phyloP scores from a whole-genome alignment of 768 basidiomycete species.

The Macrocybe gigantea region DNA sequence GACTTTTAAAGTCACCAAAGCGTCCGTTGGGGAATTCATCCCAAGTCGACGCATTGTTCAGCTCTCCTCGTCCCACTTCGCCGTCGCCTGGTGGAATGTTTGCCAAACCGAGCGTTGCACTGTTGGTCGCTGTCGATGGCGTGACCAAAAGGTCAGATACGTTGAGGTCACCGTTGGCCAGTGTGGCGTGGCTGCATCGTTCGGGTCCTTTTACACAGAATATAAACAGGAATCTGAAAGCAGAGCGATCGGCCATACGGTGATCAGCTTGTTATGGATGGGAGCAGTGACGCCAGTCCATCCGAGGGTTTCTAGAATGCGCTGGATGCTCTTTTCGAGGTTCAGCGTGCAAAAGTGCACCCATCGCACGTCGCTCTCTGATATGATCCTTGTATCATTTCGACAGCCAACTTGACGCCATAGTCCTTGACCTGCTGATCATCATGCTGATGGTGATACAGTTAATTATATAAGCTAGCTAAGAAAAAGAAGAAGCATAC shows the following conservation, averaged over 20 bases:
- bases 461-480: neutral
- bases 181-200: neutral
- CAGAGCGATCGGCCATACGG: constrained; percentile 29
- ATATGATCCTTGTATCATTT: constrained; percentile 58
- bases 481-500: constrained; percentile 34
- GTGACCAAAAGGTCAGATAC: constrained; percentile 46
- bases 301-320: constrained; percentile 71
- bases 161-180: constrained; percentile 14
- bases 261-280: constrained; percentile 60
- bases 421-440: constrained; percentile 93
- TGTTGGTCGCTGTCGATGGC: constrained; percentile 56
- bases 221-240: neutral
- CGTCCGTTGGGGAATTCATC: constrained; percentile 98
- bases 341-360: constrained; percentile 97
- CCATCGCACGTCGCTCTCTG: constrained; percentile 55
- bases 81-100: constrained; percentile 40
- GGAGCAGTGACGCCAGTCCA: constrained; percentile 54
- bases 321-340: constrained; percentile 90
- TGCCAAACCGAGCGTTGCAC: constrained; percentile 53
- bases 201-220: constrained; percentile 9
- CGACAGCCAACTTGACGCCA: constrained; percentile 80
- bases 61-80: constrained; percentile 66
- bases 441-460: constrained; percentile 55
- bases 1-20: constrained; percentile 96
- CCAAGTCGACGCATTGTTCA: constrained; percentile 77